Conservation (phyloP, 805 yeast species). For the Lachancea dasiensis region DNA sequence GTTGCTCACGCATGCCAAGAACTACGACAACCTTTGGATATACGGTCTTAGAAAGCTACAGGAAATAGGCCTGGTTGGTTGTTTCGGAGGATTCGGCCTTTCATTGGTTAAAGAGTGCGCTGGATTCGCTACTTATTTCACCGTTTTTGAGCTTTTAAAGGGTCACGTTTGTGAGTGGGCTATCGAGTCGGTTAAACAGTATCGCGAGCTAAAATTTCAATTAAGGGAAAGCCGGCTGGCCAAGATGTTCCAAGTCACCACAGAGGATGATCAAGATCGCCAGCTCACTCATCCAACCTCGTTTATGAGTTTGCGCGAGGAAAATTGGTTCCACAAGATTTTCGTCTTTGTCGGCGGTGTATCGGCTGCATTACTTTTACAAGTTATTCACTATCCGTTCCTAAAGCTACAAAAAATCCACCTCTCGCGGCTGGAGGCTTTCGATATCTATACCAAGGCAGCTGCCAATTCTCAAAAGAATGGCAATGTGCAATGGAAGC, state of each 20-base stretch:
- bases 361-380: constrained; percentile 70
- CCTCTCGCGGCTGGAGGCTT: constrained; percentile 69
- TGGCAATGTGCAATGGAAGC: neutral
- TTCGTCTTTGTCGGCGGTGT: constrained; percentile 75
- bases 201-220: constrained; percentile 36
- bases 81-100: constrained; percentile 83
- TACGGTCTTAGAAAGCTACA: constrained; percentile 64
- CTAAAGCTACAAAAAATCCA: constrained; percentile 75
- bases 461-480: neutral
- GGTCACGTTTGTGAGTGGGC: constrained; percentile 54
- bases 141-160: constrained; percentile 73
- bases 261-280: constrained; percentile 1
- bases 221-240: constrained; percentile 20
- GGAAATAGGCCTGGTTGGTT: constrained; percentile 75
- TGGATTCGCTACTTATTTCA: constrained; percentile 83
- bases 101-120: constrained; percentile 68
- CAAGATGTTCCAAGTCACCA: constrained; percentile 18
- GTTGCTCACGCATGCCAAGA: constrained; percentile 48
- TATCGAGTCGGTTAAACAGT: constrained; percentile 39
- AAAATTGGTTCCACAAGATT: constrained; percentile 22
- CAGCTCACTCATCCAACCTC: neutral
- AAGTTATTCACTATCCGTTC: constrained; percentile 79
- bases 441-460: constrained; percentile 48
- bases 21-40: constrained; percentile 66
- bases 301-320: constrained; percentile 20